Percentiles rank a stretch among this genome's conserved stretches.
phyloP scores from a whole-genome alignment of 768 basidiomycete genomes.

The Trichaptum fuscoviolaceum region DNA sequence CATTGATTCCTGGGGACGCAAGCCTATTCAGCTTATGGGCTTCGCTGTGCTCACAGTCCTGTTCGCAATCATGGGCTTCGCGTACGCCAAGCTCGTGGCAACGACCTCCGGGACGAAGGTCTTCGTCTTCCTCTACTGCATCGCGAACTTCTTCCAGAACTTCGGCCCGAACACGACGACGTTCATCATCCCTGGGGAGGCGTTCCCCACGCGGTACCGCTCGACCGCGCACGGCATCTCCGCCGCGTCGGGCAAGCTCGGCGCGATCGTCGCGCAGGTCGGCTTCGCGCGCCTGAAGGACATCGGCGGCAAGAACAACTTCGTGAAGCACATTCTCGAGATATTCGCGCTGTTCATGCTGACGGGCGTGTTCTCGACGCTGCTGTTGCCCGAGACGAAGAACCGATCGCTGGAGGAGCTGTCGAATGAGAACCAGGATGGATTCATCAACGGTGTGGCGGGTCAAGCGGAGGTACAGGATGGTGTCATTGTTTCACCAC shows the following conservation, averaged over 20 bases:
- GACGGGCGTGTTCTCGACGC: slow-evolving; percentile 76
- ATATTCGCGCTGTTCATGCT: slow-evolving; percentile 86
- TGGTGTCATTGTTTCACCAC: not conserved
- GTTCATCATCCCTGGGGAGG: slow-evolving; percentile 77
- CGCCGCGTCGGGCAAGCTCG: slow-evolving; percentile 78
- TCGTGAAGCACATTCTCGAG: slow-evolving; percentile 68
- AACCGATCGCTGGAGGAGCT: slow-evolving; percentile 59
- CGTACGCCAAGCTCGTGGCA: slow-evolving; percentile 50
- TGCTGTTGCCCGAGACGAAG: slow-evolving; percentile 79
- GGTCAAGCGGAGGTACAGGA: slow-evolving; percentile 1
- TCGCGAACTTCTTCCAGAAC: slow-evolving; percentile 90
- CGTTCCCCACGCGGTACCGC: slow-evolving; percentile 85
- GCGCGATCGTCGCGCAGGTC: slow-evolving; percentile 77
- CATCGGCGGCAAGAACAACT: slow-evolving; percentile 58
- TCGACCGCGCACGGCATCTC: slow-evolving; percentile 83
- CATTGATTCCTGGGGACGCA: slow-evolving; percentile 77
- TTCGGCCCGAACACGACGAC: slow-evolving; percentile 81
- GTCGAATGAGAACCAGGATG: slow-evolving; percentile 64
- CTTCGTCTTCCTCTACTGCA: slow-evolving; percentile 80
- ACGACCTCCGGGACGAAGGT: slow-evolving; percentile 39
- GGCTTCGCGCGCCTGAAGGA: slow-evolving; percentile 66
- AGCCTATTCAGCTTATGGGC: slow-evolving; percentile 77
- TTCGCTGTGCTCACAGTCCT: slow-evolving; percentile 61
- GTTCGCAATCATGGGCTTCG: slow-evolving; percentile 71
- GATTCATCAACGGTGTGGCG: slow-evolving; percentile 37